Base-by-base conservation (phyloP, 306 rosid genomes). In the Dalbergia cochinchinensis region DNA sequence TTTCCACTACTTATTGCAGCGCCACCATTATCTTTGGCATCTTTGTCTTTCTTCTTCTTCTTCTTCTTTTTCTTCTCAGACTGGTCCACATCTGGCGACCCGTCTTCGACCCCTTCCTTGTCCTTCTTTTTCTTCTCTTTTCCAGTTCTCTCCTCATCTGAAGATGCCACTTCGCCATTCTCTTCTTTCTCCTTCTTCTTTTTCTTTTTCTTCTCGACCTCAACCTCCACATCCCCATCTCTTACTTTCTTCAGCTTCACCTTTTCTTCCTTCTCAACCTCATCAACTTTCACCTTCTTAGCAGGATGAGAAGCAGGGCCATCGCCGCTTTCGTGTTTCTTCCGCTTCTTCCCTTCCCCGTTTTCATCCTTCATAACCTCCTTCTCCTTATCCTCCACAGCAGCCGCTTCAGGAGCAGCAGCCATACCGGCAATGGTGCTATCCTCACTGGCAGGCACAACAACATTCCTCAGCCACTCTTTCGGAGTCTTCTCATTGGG, bases 401-500 rank as follows among this genome's bases (percentile, higher is more conserved):
- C 47, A 42, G 47, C 47, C 47, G 86, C 59, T 71, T 74, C 90
- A 50, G 84, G 16, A 7, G 86, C 73, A 31, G 90, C 94, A 0
- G 91, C 88, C 66, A 78, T 74, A 11, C 90, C 59, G 0, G 94
- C 97, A 66, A 91, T 61, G 48, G 83, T 4, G 7, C 82, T 67
- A 78, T 91, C 97, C 12, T 85, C 92, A 55, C 94, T 92, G 0
- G 90, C 41, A 0, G 94, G 86, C 41, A 91, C 77, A 71, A 87
- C 88, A 76, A 79, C 14, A 79, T 89, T 89, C 67, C 92, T 82
- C 33, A 66, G 5, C 95, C 95, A 91, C 64, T 91, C 95, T n/a
- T 75, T 64, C n/a, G 92, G 92, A 26, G 92, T 89, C 18, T 68
- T 84, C 74, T 72, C 86, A 64, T 74, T 91, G 1, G 97, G 90